Percentiles rank a stretch among this genome's conserved stretches.
phyloP scores from a whole-genome alignment of 1,139 yeast species.

The Yamadazyma sp. region DNA sequence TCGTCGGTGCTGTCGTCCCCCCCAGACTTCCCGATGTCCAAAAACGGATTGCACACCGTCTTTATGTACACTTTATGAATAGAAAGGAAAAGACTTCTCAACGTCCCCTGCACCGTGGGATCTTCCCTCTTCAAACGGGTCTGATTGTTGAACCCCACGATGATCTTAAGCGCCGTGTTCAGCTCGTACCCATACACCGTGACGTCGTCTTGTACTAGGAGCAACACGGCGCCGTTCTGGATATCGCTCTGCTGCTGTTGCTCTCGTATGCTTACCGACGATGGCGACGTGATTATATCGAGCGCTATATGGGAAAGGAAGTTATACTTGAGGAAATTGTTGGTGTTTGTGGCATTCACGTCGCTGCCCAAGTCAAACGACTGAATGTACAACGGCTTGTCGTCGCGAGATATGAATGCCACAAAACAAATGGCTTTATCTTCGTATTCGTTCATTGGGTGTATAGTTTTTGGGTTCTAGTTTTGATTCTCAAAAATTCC shows the following conservation, averaged over 20 bases:
- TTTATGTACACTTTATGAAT: constrained; percentile 52
- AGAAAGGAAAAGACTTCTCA: constrained; percentile 36
- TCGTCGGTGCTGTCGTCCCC: constrained; percentile 21
- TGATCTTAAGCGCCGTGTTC: constrained; percentile 59
- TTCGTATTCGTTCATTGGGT: constrained; percentile 10
- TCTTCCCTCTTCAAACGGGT: constrained; percentile 9
- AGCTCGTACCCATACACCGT: constrained; percentile 64
- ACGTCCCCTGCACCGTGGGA: constrained; percentile 7
- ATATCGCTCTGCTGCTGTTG: constrained; percentile 31
- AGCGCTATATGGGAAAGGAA: constrained; percentile 67
- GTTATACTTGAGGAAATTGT: constrained; percentile 56
- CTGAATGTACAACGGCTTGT: constrained; percentile 61
- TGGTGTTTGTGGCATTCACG: constrained; percentile 21
- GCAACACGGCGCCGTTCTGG: constrained; percentile 30
- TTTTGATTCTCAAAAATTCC: constrained; percentile 1
- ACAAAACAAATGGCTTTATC: constrained; percentile 39
- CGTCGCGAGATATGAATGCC: constrained; percentile 54
- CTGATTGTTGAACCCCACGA: constrained; percentile 42
- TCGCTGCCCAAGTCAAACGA: constrained; percentile 32
- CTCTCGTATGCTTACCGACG: constrained; percentile 39
- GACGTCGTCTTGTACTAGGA: constrained; percentile 62
- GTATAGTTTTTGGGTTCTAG: neutral
- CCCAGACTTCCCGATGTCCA: constrained; percentile 18
- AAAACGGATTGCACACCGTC: constrained; percentile 59
- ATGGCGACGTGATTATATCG: constrained; percentile 59